phyloP scores from a whole-genome alignment of 2,329 filamentous ascomycete species.

The Pestalotiopsis sp. region DNA sequence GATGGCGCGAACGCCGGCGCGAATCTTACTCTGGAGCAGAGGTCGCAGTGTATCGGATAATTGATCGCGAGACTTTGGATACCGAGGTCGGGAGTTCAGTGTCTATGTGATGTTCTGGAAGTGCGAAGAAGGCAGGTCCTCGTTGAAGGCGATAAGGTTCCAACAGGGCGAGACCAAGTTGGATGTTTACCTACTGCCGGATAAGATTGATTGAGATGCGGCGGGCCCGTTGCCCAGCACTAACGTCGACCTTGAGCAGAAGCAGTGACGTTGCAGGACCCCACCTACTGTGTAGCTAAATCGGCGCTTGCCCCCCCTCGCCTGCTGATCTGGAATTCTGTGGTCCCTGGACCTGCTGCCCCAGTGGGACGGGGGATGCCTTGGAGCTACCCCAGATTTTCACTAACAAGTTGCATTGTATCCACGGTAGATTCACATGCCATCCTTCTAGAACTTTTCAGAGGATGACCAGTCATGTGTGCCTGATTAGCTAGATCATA shows the following conservation, averaged over 20 bases:
- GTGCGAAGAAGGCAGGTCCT: neutral
- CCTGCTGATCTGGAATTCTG: neutral
- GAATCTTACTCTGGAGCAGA: neutral
- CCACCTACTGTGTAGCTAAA: neutral
- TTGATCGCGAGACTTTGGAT: neutral
- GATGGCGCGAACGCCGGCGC: neutral
- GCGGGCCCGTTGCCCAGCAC: neutral
- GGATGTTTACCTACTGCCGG: constrained; percentile 9
- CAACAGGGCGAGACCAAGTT: neutral
- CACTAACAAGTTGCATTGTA: too few species aligned
- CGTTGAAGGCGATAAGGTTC: neutral
- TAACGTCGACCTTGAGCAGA: neutral
- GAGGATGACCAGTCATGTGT: too few species aligned
- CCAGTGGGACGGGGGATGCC: neutral
- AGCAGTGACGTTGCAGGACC: constrained; percentile 9
- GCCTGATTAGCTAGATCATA: too few species aligned
- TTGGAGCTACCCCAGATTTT: too few species aligned
- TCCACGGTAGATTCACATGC: neutral
- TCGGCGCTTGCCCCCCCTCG: neutral
- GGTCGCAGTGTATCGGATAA: neutral
- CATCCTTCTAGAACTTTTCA: neutral
- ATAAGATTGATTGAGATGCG: neutral
- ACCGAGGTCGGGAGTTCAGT: neutral
- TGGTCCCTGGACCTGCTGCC: neutral
- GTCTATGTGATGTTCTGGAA: neutral